Percentiles rank a stretch among this genome's conserved stretches.
Conservation (phyloP, 2,329 filamentous ascomycete species). For the Arthrobotrys sinensis region DNA sequence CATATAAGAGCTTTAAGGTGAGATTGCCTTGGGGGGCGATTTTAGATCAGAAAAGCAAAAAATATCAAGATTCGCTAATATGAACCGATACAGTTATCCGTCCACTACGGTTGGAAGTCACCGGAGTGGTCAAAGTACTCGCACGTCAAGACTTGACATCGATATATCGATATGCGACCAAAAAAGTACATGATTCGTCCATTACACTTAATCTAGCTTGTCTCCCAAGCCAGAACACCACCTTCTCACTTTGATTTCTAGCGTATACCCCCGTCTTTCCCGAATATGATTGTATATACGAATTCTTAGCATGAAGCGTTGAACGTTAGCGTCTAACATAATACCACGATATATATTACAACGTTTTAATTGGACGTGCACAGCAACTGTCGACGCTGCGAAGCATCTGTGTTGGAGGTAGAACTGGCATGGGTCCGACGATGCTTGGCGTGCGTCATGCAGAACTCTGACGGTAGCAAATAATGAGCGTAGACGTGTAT, state of each 20-base stretch:
- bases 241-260: conserved; percentile 14
- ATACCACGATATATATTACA: background rate
- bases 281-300: conserved; percentile 4
- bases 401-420: conserved; percentile 23
- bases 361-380: background rate
- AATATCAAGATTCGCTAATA: conserved; percentile 17
- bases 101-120: conserved; percentile 57
- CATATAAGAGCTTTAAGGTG: conserved; percentile 54
- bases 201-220: too few relatives aligned
- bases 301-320: background rate
- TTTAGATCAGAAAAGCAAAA: background rate
- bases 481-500: conserved; percentile 28
- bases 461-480: conserved; percentile 18
- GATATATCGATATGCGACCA: background rate
- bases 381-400: background rate
- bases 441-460: conserved; percentile 60
- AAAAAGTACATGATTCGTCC: background rate
- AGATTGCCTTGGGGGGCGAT: background rate
- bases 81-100: conserved; percentile 27
- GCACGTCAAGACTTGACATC: conserved; percentile 38
- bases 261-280: conserved; percentile 25
- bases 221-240: too few relatives aligned
- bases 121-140: conserved; percentile 49
- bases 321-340: conserved; percentile 6
- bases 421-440: background rate